Conservation (phyloP, 2,329 filamentous ascomycete species). For the Dothistroma pini region DNA sequence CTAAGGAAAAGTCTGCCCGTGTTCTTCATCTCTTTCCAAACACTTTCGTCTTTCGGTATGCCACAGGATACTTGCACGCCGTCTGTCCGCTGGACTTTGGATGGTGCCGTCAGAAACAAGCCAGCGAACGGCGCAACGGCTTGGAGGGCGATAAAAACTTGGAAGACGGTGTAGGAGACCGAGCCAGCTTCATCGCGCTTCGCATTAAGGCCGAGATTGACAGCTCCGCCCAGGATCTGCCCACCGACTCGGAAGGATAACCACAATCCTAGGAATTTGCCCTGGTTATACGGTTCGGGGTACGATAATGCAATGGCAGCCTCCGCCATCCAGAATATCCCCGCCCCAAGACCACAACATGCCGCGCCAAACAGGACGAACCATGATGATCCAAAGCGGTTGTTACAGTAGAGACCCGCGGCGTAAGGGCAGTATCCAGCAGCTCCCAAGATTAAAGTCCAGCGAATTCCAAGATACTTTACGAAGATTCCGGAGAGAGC, state of each 20-base stretch:
- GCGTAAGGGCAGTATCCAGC: conserved; percentile 69
- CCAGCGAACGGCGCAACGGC: conserved; percentile 62
- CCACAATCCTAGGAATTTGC: conserved; percentile 66
- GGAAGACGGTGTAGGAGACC: conserved; percentile 65
- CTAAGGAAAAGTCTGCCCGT: conserved; percentile 58
- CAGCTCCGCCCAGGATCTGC: conserved; percentile 67
- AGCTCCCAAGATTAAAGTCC: conserved; percentile 67
- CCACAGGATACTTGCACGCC: conserved; percentile 58
- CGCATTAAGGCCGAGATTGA: conserved; percentile 65
- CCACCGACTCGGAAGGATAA: conserved; percentile 59
- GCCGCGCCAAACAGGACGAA: conserved; percentile 65
- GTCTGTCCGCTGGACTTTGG: conserved; percentile 62
- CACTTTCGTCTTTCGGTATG: conserved; percentile 50
- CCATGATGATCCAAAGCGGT: conserved; percentile 66
- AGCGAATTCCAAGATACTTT: conserved; percentile 66
- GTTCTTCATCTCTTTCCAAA: conserved; percentile 57
- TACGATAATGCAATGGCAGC: conserved; percentile 70
- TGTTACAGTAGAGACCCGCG: conserved; percentile 68
- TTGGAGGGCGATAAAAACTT: conserved; percentile 69
- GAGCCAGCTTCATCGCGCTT: conserved; percentile 56
- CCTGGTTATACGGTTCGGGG: conserved; percentile 65
- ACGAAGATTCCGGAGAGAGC: conserved; percentile 63
- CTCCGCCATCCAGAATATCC: conserved; percentile 73
- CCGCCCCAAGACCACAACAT: conserved; percentile 65
- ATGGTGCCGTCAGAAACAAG: conserved; percentile 58